Conservation (phyloP, 108 stramenopile genomes). For the Stephanodiscus triporus region DNA sequence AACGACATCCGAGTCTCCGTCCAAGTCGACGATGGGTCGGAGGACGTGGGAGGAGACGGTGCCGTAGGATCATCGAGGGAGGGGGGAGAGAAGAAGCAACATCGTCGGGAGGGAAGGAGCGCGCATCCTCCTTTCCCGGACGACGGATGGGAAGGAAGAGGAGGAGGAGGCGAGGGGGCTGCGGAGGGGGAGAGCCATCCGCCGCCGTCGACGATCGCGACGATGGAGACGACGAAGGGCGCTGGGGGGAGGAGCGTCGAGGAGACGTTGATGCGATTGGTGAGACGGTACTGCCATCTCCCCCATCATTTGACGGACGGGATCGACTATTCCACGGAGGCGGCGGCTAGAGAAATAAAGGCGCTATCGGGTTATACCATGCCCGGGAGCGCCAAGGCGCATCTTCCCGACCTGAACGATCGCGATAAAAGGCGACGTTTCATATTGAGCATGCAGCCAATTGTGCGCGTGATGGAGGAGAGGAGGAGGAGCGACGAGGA, state of each 20-base stretch:
- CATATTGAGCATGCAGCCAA: constrained; percentile 21
- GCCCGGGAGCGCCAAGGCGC: constrained; percentile 9
- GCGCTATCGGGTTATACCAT: constrained; percentile 26
- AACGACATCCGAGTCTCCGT: not conserved
- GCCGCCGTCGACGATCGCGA: too few species aligned
- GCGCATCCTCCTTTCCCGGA: not conserved
- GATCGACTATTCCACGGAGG: constrained; percentile 3
- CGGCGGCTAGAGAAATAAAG: constrained; percentile 22
- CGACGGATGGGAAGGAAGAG: too few species aligned
- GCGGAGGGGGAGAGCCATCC: too few species aligned
- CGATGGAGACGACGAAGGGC: too few species aligned
- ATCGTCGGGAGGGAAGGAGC: not conserved
- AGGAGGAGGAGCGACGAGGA: constrained; percentile 20
- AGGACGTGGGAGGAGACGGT: too few species aligned
- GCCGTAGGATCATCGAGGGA: too few species aligned
- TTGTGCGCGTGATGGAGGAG: constrained; percentile 36
- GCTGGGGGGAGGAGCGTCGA: not conserved
- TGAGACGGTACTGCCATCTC: constrained; percentile 30
- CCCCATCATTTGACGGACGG: not conserved
- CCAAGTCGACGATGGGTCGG: too few species aligned
- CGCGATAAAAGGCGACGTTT: constrained; percentile 15
- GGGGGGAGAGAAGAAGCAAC: not conserved
- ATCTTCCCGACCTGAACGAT: not conserved
- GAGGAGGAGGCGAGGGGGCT: not conserved
- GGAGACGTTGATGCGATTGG: constrained; percentile 17